Conservation (phyloP, 2,329 filamentous ascomycete species). For the Colletotrichum echinochloae region DNA sequence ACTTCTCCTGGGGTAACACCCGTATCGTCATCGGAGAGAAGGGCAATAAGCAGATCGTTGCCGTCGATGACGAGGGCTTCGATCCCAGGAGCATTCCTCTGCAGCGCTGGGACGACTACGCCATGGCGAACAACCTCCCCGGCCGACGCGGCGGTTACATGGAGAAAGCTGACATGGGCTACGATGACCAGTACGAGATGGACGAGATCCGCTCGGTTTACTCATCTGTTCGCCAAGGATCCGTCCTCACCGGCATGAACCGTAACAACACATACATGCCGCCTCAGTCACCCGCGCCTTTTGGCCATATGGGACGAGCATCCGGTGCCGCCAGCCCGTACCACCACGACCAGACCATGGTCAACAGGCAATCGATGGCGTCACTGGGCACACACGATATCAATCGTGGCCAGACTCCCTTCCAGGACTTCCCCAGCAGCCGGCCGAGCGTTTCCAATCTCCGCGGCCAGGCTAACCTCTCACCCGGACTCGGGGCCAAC, state of each 20-base stretch:
- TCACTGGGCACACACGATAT: conserved; percentile 68
- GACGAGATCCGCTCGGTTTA: conserved; percentile 98
- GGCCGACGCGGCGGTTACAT: conserved; percentile 82
- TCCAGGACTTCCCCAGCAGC: conserved; percentile 65
- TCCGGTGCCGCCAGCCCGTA: conserved; percentile 56
- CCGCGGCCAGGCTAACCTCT: conserved; percentile 61
- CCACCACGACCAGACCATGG: conserved; percentile 62
- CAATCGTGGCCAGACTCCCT: conserved; percentile 66
- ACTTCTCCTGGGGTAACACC: conserved; percentile 99
- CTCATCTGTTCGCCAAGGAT: conserved; percentile 89
- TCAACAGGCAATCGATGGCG: conserved; percentile 78
- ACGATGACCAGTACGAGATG: conserved; percentile 90
- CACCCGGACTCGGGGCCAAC: conserved; percentile 56
- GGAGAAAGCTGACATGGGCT: conserved; percentile 74
- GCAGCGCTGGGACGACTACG: conserved; percentile 98
- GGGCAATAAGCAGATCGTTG: conserved; percentile 89
- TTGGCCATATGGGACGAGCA: conserved; percentile 59
- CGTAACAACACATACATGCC: conserved; percentile 80
- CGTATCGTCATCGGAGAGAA: conserved; percentile 97
- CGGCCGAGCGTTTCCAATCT: conserved; percentile 73
- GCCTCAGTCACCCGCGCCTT: conserved; percentile 82
- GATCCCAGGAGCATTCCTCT: conserved; percentile 93
- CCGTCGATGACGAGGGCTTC: conserved; percentile 85
- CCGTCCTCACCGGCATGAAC: conserved; percentile 85
- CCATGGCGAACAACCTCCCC: conserved; percentile 85